phyloP scores from a whole-genome alignment of 2,329 filamentous ascomycete species.

The Tolypocladium cylindrosporum region DNA sequence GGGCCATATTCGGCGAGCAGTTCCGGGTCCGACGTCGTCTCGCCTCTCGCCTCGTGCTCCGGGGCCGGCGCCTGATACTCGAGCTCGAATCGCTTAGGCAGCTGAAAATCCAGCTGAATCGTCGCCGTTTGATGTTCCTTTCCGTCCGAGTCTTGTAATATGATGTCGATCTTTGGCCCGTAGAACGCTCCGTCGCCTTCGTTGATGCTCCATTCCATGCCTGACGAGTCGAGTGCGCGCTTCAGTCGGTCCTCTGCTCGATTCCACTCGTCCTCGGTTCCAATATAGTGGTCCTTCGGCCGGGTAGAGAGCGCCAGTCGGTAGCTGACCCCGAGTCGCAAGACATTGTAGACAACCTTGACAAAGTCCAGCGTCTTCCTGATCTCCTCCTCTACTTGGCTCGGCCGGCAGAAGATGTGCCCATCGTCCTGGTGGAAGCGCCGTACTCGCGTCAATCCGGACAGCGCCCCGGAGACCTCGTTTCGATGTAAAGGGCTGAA shows the following conservation, averaged over 20 bases:
- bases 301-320: constrained; percentile 70
- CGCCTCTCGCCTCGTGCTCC: constrained; percentile 45
- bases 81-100: constrained; percentile 72
- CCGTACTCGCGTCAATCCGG: constrained; percentile 72
- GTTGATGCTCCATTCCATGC: constrained; percentile 63
- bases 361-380: constrained; percentile 65
- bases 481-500: constrained; percentile 84
- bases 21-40: constrained; percentile 36
- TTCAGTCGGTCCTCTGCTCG: constrained; percentile 30
- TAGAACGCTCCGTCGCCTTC: constrained; percentile 84
- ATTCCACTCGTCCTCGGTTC: constrained; percentile 54
- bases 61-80: constrained; percentile 63
- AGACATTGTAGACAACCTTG: constrained; percentile 57
- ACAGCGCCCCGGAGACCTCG: constrained; percentile 72
- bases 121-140: constrained; percentile 87
- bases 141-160: constrained; percentile 67
- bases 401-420: constrained; percentile 78
- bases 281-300: constrained; percentile 68
- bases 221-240: constrained; percentile 51
- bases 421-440: constrained; percentile 87
- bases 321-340: constrained; percentile 59
- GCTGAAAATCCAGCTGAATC: constrained; percentile 82
- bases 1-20: constrained; percentile 43
- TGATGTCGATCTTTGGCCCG: constrained; percentile 84
- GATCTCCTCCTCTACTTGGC: constrained; percentile 68